A percentile compares a stretch with the other conserved stretches of the same genome.
These are phyloP conservation scores for Musa balbisiana DNA, from an alignment of 202 grass and related monocot genomes.

Conservation along the genomic window DNA sequence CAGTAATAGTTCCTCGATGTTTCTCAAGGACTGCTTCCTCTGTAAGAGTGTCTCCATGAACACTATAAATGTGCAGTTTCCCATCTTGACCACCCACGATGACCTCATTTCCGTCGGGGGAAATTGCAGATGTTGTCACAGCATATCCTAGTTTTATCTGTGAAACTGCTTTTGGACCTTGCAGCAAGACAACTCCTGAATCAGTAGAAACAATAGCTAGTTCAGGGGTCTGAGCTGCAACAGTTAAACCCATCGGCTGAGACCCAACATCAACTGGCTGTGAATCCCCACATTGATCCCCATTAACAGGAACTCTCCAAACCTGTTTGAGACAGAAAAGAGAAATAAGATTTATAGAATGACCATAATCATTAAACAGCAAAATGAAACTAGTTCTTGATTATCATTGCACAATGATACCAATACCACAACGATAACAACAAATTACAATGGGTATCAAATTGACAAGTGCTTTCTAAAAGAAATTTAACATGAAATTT, in stretches of 20 bases:
- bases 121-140: slow-evolving; percentile 61
- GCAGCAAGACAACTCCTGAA: slow-evolving; percentile 58
- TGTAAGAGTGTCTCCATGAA: slow-evolving; percentile 53
- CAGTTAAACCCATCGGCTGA: slow-evolving; percentile 75
- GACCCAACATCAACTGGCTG: slow-evolving; percentile 71
- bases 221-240: slow-evolving; percentile 57
- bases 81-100: slow-evolving; percentile 85
- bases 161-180: slow-evolving; percentile 58
- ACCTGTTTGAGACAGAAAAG: slow-evolving; percentile 43
- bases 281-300: slow-evolving; percentile 65
- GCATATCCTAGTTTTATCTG: slow-evolving; percentile 63
- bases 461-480: too few relatives aligned
- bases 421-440: too few relatives aligned
- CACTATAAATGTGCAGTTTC: slow-evolving; percentile 70
- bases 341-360: slow-evolving; percentile 9
- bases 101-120: slow-evolving; percentile 74
- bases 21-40: slow-evolving; percentile 86
- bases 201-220: slow-evolving; percentile 70
- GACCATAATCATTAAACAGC: background rate
- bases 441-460: too few relatives aligned
- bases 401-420: too few relatives aligned
- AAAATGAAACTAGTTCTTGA: background rate
- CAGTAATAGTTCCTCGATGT: slow-evolving; percentile 84
- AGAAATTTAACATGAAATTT: too few relatives aligned
- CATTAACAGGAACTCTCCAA: slow-evolving; percentile 71